Evolutionary conservation across 2,329 filamentous ascomycete genomes (phyloP), one percentile per base, ranked within the genome.

Genomic region (Apiospora saccharicola): DNA sequence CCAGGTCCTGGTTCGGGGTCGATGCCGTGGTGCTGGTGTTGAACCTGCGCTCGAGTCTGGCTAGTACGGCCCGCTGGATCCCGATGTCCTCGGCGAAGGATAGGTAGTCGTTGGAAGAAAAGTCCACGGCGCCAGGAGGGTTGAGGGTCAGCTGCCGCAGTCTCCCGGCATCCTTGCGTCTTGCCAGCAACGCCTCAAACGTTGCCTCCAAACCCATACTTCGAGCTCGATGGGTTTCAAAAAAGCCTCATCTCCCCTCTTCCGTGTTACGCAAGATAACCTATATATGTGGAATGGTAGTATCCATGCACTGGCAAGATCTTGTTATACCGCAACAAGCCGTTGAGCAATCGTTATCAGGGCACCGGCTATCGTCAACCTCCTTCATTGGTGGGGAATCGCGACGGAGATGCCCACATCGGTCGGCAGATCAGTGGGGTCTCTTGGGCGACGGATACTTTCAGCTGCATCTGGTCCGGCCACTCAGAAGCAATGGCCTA

Each of bases 41-140:
- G 14, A 61, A 14, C 7, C 53, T 37, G 53, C 30, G 53, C 53
- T 61, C 53, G 3, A 61, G 30, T 34, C 30, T 37, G 53, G 53
- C 30, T 26, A 61, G 16, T 30, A 61, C 53, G 30, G 8, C 37
- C 30, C 6, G 30, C 16, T 61, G 53, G 53, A 61, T 61, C 19
- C 12, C 16, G 53, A 30, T 8, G 30, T 61, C 30, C 30, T 61
- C 53, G 19, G 93, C 91, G 7, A 95, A 91, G 68, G 95, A 94
- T 72, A 97, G 94, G 79, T 96, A 93, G 71, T 89, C 90, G 80
- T 95, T 92, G 78, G 94, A 95, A 30, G 92, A 91, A 78, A 97
- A 93, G 82, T 97, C 94, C 68, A 91, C 89, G 30, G 90, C 92
- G 26, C 87, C 90, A 0, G 92, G 87, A 0, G 92, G 92, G 3